Evolutionary conservation across 768 basidiomycete genomes (phyloP).

Genomic region (Lactarius quietus): DNA sequence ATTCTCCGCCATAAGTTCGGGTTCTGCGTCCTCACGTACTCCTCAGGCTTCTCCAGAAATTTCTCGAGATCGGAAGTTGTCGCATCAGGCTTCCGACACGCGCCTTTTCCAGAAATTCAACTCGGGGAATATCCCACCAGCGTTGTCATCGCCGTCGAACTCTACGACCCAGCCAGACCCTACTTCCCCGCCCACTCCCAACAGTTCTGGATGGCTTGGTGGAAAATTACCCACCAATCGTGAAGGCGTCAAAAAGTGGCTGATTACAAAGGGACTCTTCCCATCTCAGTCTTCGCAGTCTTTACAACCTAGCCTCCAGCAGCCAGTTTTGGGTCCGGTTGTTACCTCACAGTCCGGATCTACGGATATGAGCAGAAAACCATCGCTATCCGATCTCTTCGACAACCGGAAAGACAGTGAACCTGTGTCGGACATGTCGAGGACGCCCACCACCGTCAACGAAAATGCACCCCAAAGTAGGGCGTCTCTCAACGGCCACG

Average conservation of each 20-base stretch:
- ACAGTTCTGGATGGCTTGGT: constrained; percentile 35
- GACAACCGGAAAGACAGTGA: constrained; percentile 54
- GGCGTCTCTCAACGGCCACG: constrained; percentile 30
- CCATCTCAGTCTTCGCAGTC: constrained; percentile 41
- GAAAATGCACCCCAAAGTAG: constrained; percentile 35
- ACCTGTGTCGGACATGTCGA: constrained; percentile 47
- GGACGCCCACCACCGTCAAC: constrained; percentile 47
- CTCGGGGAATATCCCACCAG: constrained; percentile 36
- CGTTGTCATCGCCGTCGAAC: constrained; percentile 41
- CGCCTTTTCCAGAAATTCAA: constrained; percentile 56
- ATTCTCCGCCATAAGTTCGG: constrained; percentile 39
- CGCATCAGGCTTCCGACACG: constrained; percentile 68
- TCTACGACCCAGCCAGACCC: constrained; percentile 50
- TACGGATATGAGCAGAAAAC: constrained; percentile 50
- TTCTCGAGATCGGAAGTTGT: constrained; percentile 56
- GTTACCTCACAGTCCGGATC: constrained; percentile 35
- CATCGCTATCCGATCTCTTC: constrained; percentile 65
- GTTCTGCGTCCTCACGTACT: constrained; percentile 48
- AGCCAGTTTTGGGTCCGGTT: constrained; percentile 33
- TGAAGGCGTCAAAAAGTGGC: constrained; percentile 78
- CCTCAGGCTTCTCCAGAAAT: constrained; percentile 46
- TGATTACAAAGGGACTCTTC: constrained; percentile 58
- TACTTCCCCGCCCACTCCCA: constrained; percentile 35
- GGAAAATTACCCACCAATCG: constrained; percentile 66
- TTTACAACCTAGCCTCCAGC: constrained; percentile 20